Conservation (phyloP, 2,329 filamentous ascomycete genomes). For the Aspergillus sp. region DNA sequence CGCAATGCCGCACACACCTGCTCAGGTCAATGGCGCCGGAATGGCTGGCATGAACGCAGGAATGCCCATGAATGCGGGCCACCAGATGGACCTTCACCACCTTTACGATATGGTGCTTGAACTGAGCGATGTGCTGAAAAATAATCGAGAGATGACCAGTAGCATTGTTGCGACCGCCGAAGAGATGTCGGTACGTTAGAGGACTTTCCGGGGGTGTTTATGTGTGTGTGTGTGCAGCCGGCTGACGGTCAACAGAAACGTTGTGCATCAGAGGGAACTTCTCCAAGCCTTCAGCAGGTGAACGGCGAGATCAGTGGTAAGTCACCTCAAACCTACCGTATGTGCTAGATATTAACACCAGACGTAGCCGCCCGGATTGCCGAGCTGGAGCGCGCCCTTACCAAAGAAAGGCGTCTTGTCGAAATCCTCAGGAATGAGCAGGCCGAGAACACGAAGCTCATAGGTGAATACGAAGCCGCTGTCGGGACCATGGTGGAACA, state of each 20-base stretch:
- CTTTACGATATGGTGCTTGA: constrained; percentile 51
- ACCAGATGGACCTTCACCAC: constrained; percentile 52
- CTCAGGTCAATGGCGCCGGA: constrained; percentile 34
- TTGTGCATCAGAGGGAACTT: constrained; percentile 39
- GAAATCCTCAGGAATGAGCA: constrained; percentile 47
- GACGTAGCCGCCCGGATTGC: constrained; percentile 38
- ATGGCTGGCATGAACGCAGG: constrained; percentile 37
- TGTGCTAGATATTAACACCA: background rate
- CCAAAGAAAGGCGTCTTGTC: constrained; percentile 42
- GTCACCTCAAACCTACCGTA: constrained; percentile 3
- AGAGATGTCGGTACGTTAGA: constrained; percentile 44
- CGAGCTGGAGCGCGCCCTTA: constrained; percentile 48
- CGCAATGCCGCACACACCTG: constrained; percentile 27
- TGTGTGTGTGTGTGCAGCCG: constrained; percentile 4
- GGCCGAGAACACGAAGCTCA: constrained; percentile 46
- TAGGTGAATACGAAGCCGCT: constrained; percentile 47
- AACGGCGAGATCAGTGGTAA: constrained; percentile 44
- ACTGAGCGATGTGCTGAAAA: constrained; percentile 47
- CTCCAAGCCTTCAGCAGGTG: constrained; percentile 40
- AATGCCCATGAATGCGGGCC: constrained; percentile 47
- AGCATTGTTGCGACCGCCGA: constrained; percentile 49
- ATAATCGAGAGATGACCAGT: constrained; percentile 49
- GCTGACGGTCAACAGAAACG: constrained; percentile 35
- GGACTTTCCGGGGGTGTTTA: background rate
- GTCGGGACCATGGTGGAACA: constrained; percentile 50